Conservation (phyloP, 2,329 filamentous ascomycete species). For the Xylogone sp. region DNA sequence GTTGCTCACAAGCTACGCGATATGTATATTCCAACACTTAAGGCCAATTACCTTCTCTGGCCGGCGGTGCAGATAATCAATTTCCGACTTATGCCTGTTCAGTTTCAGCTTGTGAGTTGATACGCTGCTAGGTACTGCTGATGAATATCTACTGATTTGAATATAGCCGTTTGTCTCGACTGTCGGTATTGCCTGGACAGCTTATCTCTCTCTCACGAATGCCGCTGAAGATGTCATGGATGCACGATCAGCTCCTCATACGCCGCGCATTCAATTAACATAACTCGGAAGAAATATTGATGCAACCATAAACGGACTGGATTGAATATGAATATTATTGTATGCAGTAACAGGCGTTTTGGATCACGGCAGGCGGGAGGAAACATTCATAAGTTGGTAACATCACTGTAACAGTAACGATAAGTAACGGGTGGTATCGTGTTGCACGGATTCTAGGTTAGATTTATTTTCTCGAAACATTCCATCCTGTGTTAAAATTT, state of each 20-base stretch:
- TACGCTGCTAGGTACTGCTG: not conserved
- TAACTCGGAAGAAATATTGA: conserved; percentile 20
- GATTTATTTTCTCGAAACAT: not conserved
- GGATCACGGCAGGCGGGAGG: not conserved
- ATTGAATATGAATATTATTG: not conserved
- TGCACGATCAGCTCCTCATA: conserved; percentile 26
- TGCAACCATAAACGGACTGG: conserved; percentile 2
- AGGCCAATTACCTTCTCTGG: conserved; percentile 95
- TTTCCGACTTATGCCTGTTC: conserved; percentile 90
- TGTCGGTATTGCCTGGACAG: conserved; percentile 95
- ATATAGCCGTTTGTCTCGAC: conserved; percentile 89
- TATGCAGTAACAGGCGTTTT: not conserved
- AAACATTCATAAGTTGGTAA: not conserved
- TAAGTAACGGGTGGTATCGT: not conserved
- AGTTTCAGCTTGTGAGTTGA: conserved; percentile 85
- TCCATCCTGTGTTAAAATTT: not conserved
- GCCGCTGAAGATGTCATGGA: conserved; percentile 56
- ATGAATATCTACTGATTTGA: conserved; percentile 5
- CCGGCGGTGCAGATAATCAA: conserved; percentile 95
- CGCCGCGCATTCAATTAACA: conserved; percentile 28
- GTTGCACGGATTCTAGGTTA: not conserved
- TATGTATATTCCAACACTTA: conserved; percentile 89
- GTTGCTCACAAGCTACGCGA: conserved; percentile 83
- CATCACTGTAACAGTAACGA: not conserved
- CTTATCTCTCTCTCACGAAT: conserved; percentile 90